A percentile compares a stretch with the other conserved stretches of the same genome.
Conservation (phyloP, 371 early-diverging fungal species). For the Haplosporangium sp. region DNA sequence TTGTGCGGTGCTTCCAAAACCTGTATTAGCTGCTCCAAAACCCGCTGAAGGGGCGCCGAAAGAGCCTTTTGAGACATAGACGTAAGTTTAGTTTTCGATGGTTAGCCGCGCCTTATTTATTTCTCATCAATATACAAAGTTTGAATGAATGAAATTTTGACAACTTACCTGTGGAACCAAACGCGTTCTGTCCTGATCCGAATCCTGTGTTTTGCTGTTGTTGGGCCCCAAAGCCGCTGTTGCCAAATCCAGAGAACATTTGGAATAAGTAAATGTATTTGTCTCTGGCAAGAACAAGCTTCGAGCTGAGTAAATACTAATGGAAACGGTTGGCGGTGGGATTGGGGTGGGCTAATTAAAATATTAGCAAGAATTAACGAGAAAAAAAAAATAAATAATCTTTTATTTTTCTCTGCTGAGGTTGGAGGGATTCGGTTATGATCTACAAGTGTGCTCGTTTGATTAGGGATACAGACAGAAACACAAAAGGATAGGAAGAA, state of each 20-base stretch:
- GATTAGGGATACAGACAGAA: neutral
- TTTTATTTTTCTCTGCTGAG: neutral
- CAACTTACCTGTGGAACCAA: conserved; percentile 46
- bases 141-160: neutral
- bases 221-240: conserved; percentile 48
- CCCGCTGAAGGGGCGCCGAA: conserved; percentile 53
- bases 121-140: neutral
- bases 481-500: neutral
- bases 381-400: neutral
- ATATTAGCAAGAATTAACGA: neutral
- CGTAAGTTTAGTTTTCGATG: neutral
- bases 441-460: conserved; percentile 3
- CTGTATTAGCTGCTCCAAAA: conserved; percentile 57
- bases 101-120: neutral
- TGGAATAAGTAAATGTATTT: conserved; percentile 5
- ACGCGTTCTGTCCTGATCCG: conserved; percentile 39
- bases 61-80: conserved; percentile 1
- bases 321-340: neutral
- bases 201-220: conserved; percentile 48
- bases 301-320: neutral
- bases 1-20: conserved; percentile 54
- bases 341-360: neutral
- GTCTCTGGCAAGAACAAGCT: neutral
- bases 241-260: conserved; percentile 41
- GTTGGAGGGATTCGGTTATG: neutral